Evolutionary conservation across 1,284 basidiomycete genomes (phyloP).

Genomic region (Erythrobasidium hasegawianum): DNA sequence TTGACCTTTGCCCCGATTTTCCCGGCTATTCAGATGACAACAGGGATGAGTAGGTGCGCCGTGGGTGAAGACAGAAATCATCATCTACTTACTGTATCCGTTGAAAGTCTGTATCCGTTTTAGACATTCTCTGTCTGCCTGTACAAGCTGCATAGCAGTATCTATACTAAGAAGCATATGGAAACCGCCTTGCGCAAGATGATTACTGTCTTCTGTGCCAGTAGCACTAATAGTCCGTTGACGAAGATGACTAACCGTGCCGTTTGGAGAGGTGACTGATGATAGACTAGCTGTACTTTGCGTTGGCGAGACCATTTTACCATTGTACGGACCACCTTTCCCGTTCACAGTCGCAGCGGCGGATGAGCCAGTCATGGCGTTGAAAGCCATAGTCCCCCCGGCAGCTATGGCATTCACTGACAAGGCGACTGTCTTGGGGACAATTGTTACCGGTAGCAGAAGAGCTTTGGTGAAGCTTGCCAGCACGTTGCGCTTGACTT

Average conservation of each 20-base stretch:
- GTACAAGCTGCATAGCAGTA: conserved; percentile 83
- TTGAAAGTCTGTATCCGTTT: conserved; percentile 88
- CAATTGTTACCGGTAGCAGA: conserved; percentile 89
- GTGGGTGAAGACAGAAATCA: conserved; percentile 66
- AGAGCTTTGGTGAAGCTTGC: conserved; percentile 86
- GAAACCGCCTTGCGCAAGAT: conserved; percentile 18
- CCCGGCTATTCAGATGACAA: conserved; percentile 22
- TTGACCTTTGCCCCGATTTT: conserved; percentile 42
- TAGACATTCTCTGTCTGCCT: conserved; percentile 80
- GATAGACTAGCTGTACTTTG: background rate
- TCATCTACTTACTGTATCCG: conserved; percentile 74
- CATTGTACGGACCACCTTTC: background rate
- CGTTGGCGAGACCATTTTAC: no score
- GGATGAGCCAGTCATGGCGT: conserved; percentile 53
- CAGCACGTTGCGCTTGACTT: conserved; percentile 86
- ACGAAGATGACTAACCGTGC: background rate
- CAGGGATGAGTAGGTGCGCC: no score
- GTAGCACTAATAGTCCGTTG: background rate
- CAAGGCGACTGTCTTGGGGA: conserved; percentile 73
- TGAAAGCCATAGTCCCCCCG: conserved; percentile 68
- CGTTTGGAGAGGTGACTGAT: background rate
- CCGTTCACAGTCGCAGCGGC: background rate
- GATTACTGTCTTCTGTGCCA: background rate
- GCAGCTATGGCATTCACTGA: conserved; percentile 65
- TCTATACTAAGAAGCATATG: conserved; percentile 88